Evolutionary conservation across 2,329 filamentous ascomycete species (phyloP), one percentile per base, ranked within the genome.

Genomic region (Pseudopyricularia cyperi): DNA sequence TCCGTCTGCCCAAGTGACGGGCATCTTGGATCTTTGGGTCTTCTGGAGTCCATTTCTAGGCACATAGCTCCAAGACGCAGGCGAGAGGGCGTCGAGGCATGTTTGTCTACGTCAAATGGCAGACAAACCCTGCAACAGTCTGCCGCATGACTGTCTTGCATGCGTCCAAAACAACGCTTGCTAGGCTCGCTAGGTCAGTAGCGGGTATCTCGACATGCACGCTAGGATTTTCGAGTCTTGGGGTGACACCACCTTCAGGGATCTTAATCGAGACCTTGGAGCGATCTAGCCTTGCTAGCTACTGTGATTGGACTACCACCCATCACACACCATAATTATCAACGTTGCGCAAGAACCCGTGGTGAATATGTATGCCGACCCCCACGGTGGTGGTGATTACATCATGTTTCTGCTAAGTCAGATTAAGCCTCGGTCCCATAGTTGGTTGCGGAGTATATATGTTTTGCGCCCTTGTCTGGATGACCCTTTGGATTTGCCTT

Each of bases 61-160:
- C 15, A 30, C 28, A 4, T 30, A 30, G 28, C 9, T 30, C 5
- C 28, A 30, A 30, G 9, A 9, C 9, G 28, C 28, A 30, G 28
- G 4, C 28, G 28, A 30, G 28, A n/a, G 28, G 28, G 28, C 28
- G 9, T 30, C 9, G 28, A 30, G 28, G 4, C 28, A 5, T 30
- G 28, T 30, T 9, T 4, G 28, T 30, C 9, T 30, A 30, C 28
- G 15, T 44, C 39, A 26, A 44, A 24, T 12, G 22, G 39, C 39
- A 14, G 24, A 44, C 6, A 44, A 44, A 44, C 24, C 22, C 12
- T 44, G 39, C 7, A 26, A 44, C 17, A 44, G 39, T 35, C 47
- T 8, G 47, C 19, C 47, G 47, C 47, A 48, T 49, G 47, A 49
- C 42, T 49, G 19, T 34, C 47, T 49, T 34, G 19, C 19, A 35